These are phyloP conservation scores for Talaromyces sp. DNA, from an alignment of 2,329 filamentous ascomycete species.

Conservation along the genomic window DNA sequence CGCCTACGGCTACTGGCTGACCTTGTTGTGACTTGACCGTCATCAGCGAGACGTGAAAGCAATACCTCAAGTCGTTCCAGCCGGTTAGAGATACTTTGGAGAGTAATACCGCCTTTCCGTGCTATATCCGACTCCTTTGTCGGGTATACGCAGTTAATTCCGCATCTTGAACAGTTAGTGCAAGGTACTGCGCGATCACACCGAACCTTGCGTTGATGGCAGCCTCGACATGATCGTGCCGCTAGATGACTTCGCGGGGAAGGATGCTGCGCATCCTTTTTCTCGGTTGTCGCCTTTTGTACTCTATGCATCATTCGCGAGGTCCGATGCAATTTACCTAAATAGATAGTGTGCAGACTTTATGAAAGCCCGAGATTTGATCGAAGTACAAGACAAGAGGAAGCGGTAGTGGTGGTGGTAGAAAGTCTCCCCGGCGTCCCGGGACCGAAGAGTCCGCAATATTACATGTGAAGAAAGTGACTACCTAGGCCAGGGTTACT, in stretches of 20 bases:
- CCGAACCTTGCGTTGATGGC: slow-evolving; percentile 29
- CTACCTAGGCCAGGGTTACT: background rate
- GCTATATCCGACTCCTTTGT: slow-evolving; percentile 17
- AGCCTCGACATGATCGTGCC: slow-evolving; percentile 22
- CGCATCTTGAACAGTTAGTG: slow-evolving; percentile 23
- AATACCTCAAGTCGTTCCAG: slow-evolving; percentile 18
- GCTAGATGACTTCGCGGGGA: background rate
- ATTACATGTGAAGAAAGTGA: too few species aligned
- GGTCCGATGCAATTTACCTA: background rate
- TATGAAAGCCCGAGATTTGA: background rate
- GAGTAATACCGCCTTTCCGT: slow-evolving; percentile 18
- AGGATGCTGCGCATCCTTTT: slow-evolving; percentile 2
- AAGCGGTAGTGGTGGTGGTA: background rate
- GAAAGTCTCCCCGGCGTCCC: background rate
- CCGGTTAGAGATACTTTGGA: slow-evolving; percentile 20
- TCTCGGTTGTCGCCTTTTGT: background rate
- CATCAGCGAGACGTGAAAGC: slow-evolving; percentile 15
- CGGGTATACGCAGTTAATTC: slow-evolving; percentile 19
- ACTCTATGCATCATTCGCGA: background rate
- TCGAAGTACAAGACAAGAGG: background rate
- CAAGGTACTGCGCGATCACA: slow-evolving; percentile 29
- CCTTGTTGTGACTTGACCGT: background rate
- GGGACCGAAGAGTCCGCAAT: slow-evolving; percentile 12
- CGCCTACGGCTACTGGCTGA: background rate
- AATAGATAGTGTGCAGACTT: background rate